Evolutionary conservation across 2,329 filamentous ascomycete genomes (phyloP), one percentile per base, ranked within the genome.

Genomic region (Calonectria naviculata): DNA sequence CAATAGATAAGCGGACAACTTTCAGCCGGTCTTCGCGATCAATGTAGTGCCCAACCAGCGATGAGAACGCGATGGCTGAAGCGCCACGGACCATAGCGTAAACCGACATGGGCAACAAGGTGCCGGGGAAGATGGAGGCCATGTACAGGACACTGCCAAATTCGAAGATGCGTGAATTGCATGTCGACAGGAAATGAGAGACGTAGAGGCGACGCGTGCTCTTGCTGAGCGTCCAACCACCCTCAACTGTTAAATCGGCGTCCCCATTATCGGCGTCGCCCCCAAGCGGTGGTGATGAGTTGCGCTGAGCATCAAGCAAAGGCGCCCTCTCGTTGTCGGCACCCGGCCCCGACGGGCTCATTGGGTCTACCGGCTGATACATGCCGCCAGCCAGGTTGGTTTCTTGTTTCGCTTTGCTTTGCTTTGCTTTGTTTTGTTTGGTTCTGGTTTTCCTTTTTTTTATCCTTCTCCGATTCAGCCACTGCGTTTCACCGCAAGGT

Each of bases 91-190:
- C 84, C 8, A 94, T 82, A 0, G 93, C 93, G 77, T 94, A 95
- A n/a, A 92, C 82, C 0, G 92, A 94, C 67, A 92, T 87, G 41
- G 90, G 92, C 26, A 93, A 85, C 26, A 95, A 83, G 0, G 92
- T 93, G 0, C 85, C 82, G 0, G 88, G 88, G 74, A 86, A 92
- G 54, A 89, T 85, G 1, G 85, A 80, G 0, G 89, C 89, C 12
- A 92, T 83, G 79, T 88, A 92, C 7, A 92, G 83, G 6, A 92
- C 88, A 7, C 89, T 87, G 34, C 86, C 90, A 67, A 92, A 92
- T 77, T 93, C 90, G 72, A 92, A 93, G 67, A 90, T 82, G 24
- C 91, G 88, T 0, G 90, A 89, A 79, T 92, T 93, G 89, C 89
- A 92, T 60, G 90, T 89, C 5, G 90, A 92, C 0, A 92, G 82